phyloP scores from a whole-genome alignment of 176 grass and related monocot species.

The Aegilops sharonensis region DNA sequence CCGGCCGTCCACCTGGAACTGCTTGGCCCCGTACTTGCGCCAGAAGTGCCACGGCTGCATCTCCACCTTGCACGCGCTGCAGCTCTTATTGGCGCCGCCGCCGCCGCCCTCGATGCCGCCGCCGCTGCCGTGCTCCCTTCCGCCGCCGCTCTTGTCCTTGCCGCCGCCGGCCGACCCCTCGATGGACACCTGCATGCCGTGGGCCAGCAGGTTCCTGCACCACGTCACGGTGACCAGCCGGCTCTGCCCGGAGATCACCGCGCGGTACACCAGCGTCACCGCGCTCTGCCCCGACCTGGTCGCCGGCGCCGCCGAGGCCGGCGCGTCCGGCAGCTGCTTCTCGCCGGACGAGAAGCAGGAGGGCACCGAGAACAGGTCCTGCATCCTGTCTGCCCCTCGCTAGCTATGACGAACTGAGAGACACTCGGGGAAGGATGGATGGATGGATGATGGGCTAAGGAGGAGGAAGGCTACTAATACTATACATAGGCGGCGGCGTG shows the following conservation, averaged over 20 bases:
- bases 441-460: not conserved
- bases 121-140: constrained; percentile 29
- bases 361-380: constrained; percentile 69
- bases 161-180: constrained; percentile 45
- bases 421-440: not conserved
- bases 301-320: constrained; percentile 12
- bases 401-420: not conserved
- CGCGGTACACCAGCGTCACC: constrained; percentile 59
- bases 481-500: constrained; percentile 40
- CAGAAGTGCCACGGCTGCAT: constrained; percentile 92
- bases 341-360: constrained; percentile 75
- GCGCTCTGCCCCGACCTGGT: constrained; percentile 54
- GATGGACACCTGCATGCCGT: constrained; percentile 74
- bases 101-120: not conserved
- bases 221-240: constrained; percentile 74
- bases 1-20: constrained; percentile 58
- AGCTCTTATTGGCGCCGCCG: constrained; percentile 4
- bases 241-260: constrained; percentile 52
- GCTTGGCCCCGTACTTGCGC: constrained; percentile 75
- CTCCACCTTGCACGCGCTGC: constrained; percentile 75
- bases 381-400: constrained; percentile 41
- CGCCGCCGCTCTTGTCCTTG: constrained; percentile 47
- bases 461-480: not conserved
- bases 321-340: constrained; percentile 44
- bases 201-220: constrained; percentile 81